Percentiles rank a stretch among this genome's conserved stretches.
Conservation (phyloP, 2,329 filamentous ascomycete genomes). For the Trichoderma brevicompactum region DNA sequence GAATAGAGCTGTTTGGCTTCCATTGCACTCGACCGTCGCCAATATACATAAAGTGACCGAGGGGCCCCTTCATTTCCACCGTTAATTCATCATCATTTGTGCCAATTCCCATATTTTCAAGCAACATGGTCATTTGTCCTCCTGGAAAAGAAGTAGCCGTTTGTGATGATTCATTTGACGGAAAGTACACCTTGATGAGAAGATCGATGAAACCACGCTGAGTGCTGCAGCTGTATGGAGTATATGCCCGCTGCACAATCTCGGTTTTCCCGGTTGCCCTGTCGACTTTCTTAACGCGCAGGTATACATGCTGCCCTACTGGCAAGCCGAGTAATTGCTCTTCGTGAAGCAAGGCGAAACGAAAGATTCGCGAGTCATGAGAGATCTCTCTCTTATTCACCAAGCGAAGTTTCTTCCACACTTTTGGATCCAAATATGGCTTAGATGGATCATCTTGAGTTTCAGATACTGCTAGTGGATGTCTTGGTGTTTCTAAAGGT, state of each 20-base stretch:
- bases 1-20: not conserved
- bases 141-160: not conserved
- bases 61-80: not conserved
- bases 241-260: conserved; percentile 8
- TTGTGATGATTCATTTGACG: not conserved
- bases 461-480: not conserved
- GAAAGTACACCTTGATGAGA: conserved; percentile 14
- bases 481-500: not conserved
- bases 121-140: conserved; percentile 5
- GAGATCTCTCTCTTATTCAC: not conserved
- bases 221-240: conserved; percentile 3
- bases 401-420: conserved; percentile 4
- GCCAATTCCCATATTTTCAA: not conserved
- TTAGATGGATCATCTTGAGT: not conserved
- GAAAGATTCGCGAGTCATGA: conserved; percentile 14
- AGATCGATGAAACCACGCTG: conserved; percentile 12
- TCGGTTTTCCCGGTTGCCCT: not conserved
- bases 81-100: not conserved
- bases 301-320: conserved; percentile 10
- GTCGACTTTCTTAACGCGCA: not conserved
- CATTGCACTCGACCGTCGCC: not conserved
- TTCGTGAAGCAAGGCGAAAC: not conserved
- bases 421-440: not conserved
- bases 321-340: not conserved
- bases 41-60: conserved; percentile 5